Evolutionary conservation across 2,329 filamentous ascomycete genomes (phyloP).

Genomic region (Cladosporium sp.): DNA sequence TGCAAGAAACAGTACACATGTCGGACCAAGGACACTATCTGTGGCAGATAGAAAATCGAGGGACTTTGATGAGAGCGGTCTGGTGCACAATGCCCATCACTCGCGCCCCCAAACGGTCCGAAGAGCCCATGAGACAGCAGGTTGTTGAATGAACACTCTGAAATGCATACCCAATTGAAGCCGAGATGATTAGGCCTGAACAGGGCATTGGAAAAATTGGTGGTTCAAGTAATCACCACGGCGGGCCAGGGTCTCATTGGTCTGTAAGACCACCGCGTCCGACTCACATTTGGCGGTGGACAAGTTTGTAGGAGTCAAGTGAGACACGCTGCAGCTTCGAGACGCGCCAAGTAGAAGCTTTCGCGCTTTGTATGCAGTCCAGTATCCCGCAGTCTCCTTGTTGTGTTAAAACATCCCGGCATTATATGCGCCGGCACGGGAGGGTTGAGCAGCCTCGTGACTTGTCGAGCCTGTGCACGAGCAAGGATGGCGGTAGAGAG

Average conservation of each 20-base stretch:
- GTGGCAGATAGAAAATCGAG: not conserved
- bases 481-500: not conserved
- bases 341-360: not conserved
- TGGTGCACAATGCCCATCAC: not conserved
- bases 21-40: not conserved
- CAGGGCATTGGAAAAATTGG: not conserved
- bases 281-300: not conserved
- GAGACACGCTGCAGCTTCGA: not conserved
- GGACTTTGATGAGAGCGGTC: not conserved
- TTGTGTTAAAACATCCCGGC: not conserved
- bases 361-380: not conserved
- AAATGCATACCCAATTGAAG: too few relatives aligned
- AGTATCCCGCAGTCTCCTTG: not conserved
- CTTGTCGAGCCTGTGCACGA: not conserved
- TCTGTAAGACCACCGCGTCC: not conserved
- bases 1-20: not conserved
- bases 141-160: not conserved
- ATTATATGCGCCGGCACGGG: constrained; percentile 5
- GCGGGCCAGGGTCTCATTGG: not conserved
- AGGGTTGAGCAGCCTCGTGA: not conserved
- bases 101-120: not conserved
- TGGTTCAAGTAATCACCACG: not conserved
- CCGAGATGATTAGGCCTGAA: not conserved
- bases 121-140: not conserved
- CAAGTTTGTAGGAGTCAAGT: not conserved